Percentiles rank a stretch among this genome's conserved stretches.
These are phyloP conservation scores for Piromyces finnis DNA, from an alignment of 192 early-diverging fungal genomes.

Conservation along the genomic window DNA sequence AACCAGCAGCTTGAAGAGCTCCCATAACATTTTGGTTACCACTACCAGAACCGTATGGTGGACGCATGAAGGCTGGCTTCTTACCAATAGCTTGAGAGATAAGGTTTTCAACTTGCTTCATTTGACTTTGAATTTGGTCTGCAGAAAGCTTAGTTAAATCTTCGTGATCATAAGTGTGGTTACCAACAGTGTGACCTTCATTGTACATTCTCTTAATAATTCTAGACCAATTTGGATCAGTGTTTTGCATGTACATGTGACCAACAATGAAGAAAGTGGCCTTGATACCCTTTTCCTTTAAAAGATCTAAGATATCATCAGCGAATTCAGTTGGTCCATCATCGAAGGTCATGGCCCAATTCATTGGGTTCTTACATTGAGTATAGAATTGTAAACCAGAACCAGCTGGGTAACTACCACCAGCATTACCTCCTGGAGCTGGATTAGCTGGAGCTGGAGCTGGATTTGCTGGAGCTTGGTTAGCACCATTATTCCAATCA, in stretches of 20 bases:
- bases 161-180: neutral
- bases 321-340: too few species aligned
- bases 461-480: too few species aligned
- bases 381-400: too few species aligned
- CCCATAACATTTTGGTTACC: too few species aligned
- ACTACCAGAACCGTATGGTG: constrained; percentile 19
- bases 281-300: constrained; percentile 10
- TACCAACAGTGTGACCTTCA: neutral
- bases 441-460: too few species aligned
- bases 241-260: constrained; percentile 13
- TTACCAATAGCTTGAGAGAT: neutral
- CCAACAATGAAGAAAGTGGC: constrained; percentile 59
- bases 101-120: neutral
- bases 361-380: too few species aligned
- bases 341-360: too few species aligned
- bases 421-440: too few species aligned
- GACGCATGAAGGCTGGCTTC: constrained; percentile 15
- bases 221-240: neutral
- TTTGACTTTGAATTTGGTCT: neutral
- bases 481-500: too few species aligned
- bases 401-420: too few species aligned
- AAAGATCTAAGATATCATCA: neutral
- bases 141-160: neutral
- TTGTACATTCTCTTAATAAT: too few species aligned
- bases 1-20: too few species aligned